These are phyloP conservation scores for Candida sakaeoensis DNA, from an alignment of 805 yeast genomes.

Conservation along the genomic window DNA sequence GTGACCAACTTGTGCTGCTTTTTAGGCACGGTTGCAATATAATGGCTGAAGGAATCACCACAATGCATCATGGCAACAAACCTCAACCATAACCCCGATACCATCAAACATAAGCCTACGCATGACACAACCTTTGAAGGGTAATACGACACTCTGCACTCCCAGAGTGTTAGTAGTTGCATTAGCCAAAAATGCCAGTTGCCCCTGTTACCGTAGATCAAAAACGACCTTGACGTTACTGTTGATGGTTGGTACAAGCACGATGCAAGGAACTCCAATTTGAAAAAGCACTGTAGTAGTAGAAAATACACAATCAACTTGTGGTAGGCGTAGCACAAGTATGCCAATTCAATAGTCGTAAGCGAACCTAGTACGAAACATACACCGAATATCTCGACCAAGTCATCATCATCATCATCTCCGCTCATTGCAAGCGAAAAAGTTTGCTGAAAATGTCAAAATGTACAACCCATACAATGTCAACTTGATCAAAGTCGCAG, in stretches of 20 bases:
- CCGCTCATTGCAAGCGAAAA: too few relatives aligned
- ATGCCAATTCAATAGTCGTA: background rate
- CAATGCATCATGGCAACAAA: constrained; percentile 29
- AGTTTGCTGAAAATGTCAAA: too few relatives aligned
- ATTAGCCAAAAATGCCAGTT: constrained; percentile 26
- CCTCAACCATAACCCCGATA: constrained; percentile 24
- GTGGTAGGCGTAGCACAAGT: background rate
- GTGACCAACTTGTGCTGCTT: constrained; percentile 22
- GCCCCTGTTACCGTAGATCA: constrained; percentile 35
- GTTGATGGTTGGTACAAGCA: constrained; percentile 22
- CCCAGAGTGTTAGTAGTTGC: constrained; percentile 23
- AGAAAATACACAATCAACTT: constrained; percentile 15
- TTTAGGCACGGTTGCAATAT: constrained; percentile 18
- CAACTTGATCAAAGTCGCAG: constrained; percentile 26
- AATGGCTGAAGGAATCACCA: constrained; percentile 34
- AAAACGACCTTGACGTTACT: constrained; percentile 24
- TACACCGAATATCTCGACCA: constrained; percentile 18
- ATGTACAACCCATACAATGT: constrained; percentile 25
- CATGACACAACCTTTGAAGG: background rate
- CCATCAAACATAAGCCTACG: constrained; percentile 16
- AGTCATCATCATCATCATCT: too few relatives aligned
- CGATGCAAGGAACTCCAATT: constrained; percentile 27
- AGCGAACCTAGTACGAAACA: constrained; percentile 17
- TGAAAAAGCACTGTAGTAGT: constrained; percentile 19
- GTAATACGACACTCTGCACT: constrained; percentile 14